These are phyloP conservation scores for Aspergillus clavatus DNA, from an alignment of 2,329 filamentous ascomycete species.

Conservation along the genomic window DNA sequence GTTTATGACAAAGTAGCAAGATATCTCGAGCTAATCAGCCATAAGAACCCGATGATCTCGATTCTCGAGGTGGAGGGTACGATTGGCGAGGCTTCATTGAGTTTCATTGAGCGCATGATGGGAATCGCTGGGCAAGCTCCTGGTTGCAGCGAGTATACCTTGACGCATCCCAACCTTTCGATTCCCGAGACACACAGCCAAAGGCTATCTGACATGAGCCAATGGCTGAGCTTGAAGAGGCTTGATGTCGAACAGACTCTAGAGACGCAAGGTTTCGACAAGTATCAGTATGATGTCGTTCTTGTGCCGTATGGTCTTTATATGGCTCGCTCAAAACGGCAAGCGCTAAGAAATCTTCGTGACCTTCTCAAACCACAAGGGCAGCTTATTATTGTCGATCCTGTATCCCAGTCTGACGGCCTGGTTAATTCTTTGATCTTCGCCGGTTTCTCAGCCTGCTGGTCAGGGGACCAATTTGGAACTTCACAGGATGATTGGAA, in stretches of 20 bases:
- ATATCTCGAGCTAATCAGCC: constrained; percentile 16
- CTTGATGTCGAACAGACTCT: constrained; percentile 9
- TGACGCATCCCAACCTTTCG: constrained; percentile 5
- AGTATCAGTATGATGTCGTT: constrained; percentile 14
- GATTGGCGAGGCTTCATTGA: constrained; percentile 8
- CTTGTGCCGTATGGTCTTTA: constrained; percentile 16
- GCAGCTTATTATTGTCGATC: constrained; percentile 13
- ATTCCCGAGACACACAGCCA: not conserved
- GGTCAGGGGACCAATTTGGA: constrained; percentile 1
- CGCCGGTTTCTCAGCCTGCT: constrained; percentile 4
- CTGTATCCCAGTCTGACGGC: constrained; percentile 2
- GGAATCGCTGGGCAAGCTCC: not conserved
- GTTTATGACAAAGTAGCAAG: constrained; percentile 8
- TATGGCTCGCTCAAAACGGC: constrained; percentile 3
- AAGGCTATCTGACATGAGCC: constrained; percentile 8
- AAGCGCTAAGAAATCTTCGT: constrained; percentile 11
- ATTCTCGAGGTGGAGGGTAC: constrained; percentile 21
- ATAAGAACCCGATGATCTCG: constrained; percentile 20
- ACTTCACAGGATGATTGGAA: not conserved
- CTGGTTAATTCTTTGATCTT: constrained; percentile 9
- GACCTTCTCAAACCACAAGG: constrained; percentile 15
- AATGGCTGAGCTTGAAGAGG: constrained; percentile 6
- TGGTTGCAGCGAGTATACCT: constrained; percentile 13
- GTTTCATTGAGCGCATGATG: constrained; percentile 7
- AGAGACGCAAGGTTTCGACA: constrained; percentile 3